Evolutionary conservation across 2,329 filamentous ascomycete species (phyloP), one percentile per base, ranked within the genome.

Genomic region (Fusarium sp.): DNA sequence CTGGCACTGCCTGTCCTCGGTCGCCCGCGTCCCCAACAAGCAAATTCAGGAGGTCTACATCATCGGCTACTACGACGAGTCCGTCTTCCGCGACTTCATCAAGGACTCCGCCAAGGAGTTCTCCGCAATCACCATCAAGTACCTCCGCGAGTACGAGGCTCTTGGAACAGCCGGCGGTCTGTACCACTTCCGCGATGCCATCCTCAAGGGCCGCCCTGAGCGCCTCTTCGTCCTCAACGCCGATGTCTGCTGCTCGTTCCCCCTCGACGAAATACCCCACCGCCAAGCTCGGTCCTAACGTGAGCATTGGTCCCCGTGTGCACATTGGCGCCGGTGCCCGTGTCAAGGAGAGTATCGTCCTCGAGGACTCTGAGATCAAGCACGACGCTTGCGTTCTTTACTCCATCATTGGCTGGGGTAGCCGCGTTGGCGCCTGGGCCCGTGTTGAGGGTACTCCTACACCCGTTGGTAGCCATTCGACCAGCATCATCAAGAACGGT

Each of bases 171-270:
- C 96, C 30, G 96, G 96, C 73, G 96, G 96, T 65, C 88, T 99
- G 45, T 99, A 98, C 87, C 96, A 98, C 84, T 98, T 99, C 89
- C 93, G 96, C 78, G 96, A 99, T 87, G 93, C 93, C 71, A 98
- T 99, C 77, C 89, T 98, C 79, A 98, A 97, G 85, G 94, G 95
- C 77, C 89, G 90, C 69, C 96, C 96, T 39, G 94, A 97, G 80
- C 91, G 93, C 75, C 93, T 98, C 83, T 97, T 99, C 79, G 96
- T 99, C 59, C 87, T 98, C 77, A 99, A 99, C 80, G 95, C 94
- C 74, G 96, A 98, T 79, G 95, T 98, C 71, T 99, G 96, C 90
- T 98, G 96, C 83, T 97, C 94, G 22, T 99, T 98, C 85, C 96
- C 96, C 7, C 87, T 99, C 62, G 90, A 90, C 71, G 94, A 97